Evolutionary conservation across 441 rosid genomes (phyloP).

Genomic region (Jatropha podagrica): DNA sequence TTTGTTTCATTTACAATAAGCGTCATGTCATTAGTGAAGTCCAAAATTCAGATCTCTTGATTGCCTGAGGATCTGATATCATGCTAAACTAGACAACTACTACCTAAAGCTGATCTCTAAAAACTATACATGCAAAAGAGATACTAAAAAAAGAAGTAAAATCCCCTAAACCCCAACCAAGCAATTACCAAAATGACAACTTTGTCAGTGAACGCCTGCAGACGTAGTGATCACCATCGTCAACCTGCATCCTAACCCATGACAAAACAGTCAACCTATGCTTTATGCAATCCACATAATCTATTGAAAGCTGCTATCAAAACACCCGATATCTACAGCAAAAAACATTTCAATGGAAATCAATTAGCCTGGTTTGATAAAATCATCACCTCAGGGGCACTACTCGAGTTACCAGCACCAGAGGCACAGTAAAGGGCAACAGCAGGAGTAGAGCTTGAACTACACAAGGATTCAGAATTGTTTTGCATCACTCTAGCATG

Average conservation of each 20-base stretch:
- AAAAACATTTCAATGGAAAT: constrained; percentile 10
- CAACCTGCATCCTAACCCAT: constrained; percentile 10
- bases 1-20: constrained; percentile 27
- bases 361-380: constrained; percentile 37
- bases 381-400: constrained; percentile 32
- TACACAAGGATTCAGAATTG: constrained; percentile 23
- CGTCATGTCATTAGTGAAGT: constrained; percentile 3
- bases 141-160: neutral
- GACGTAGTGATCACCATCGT: neutral
- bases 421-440: constrained; percentile 31
- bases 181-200: constrained; percentile 10
- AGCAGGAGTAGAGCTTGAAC: constrained; percentile 25
- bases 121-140: constrained; percentile 25
- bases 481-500: neutral
- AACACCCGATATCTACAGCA: constrained; percentile 7
- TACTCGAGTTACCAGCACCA: constrained; percentile 24
- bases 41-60: constrained; percentile 22
- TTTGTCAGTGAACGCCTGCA: neutral
- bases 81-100: neutral
- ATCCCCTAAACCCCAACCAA: neutral
- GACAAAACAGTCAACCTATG: neutral
- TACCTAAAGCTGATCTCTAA: constrained; percentile 8
- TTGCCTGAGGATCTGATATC: constrained; percentile 8
- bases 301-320: neutral
- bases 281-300: neutral